A percentile compares a stretch with the other conserved stretches of the same genome.
Evolutionary conservation across 495 filamentous ascomycete species (phyloP).

Genomic region (Neurospora sp.): DNA sequence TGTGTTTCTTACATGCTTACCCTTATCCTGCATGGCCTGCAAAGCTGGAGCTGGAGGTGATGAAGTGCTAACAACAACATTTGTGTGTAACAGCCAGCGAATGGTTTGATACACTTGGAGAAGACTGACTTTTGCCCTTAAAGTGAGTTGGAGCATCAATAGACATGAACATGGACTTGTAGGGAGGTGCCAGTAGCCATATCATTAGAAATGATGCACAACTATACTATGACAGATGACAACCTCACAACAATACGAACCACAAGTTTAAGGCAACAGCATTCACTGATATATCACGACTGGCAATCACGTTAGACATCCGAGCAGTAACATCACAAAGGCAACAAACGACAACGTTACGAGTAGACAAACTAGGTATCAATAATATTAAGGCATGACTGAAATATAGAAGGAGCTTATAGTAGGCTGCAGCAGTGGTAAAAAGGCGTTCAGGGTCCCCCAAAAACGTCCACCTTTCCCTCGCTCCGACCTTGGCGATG

Average conservation of each 20-base stretch:
- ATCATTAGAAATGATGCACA: not conserved
- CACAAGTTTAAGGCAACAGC: not conserved
- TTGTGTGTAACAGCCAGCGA: constrained; percentile 30
- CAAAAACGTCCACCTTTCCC: not conserved
- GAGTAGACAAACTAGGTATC: not conserved
- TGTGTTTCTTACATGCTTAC: not conserved
- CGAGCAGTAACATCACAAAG: not conserved
- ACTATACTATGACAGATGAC: not conserved
- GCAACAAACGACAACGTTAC: not conserved
- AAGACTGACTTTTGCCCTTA: constrained; percentile 12
- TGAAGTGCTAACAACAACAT: constrained; percentile 7
- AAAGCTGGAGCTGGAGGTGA: not conserved
- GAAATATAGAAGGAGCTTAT: not conserved
- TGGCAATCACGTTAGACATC: not conserved
- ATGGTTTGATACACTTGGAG: constrained; percentile 44
- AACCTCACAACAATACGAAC: not conserved
- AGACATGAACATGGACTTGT: constrained; percentile 14
- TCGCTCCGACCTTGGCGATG: not conserved
- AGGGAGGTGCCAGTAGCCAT: not conserved
- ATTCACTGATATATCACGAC: not conserved
- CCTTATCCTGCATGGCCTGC: not conserved
- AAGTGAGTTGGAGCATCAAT: not conserved
- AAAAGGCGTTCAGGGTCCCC: not conserved
- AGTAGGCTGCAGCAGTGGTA: not conserved
- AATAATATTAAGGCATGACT: not conserved